Percentiles rank a stretch among this genome's conserved stretches.
Conservation (phyloP, 2,329 filamentous ascomycete species). For the Waltergamsia citrina region DNA sequence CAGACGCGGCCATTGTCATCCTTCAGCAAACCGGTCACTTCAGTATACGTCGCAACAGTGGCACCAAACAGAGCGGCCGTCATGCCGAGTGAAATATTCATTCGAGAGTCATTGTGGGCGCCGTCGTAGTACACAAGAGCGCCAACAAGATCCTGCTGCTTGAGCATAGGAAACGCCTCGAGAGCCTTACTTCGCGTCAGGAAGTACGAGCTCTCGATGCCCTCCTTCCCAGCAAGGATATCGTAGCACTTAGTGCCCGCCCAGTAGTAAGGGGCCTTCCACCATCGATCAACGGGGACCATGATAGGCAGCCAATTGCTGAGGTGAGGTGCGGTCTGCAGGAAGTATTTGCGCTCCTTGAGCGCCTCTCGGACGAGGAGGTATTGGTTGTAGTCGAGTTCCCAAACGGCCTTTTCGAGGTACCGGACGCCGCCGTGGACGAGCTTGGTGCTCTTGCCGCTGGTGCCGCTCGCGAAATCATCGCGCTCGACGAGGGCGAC, state of each 20-base stretch:
- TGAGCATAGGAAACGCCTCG: slow-evolving; percentile 83
- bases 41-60: slow-evolving; percentile 75
- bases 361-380: slow-evolving; percentile 62
- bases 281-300: slow-evolving; percentile 67
- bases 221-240: slow-evolving; percentile 74
- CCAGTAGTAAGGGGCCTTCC: slow-evolving; percentile 72
- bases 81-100: slow-evolving; percentile 85
- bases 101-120: slow-evolving; percentile 83
- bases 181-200: slow-evolving; percentile 77
- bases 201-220: slow-evolving; percentile 85
- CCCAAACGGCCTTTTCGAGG: slow-evolving; percentile 67
- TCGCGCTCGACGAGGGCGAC: slow-evolving; percentile 65
- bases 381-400: slow-evolving; percentile 66
- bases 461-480: slow-evolving; percentile 65
- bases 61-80: slow-evolving; percentile 81
- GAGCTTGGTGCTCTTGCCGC: slow-evolving; percentile 67
- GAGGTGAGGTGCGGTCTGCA: slow-evolving; percentile 66
- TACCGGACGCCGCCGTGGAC: slow-evolving; percentile 71
- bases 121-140: slow-evolving; percentile 88
- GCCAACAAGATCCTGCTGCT: slow-evolving; percentile 67
- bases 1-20: slow-evolving; percentile 63
- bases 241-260: slow-evolving; percentile 75
- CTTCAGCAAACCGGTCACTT: slow-evolving; percentile 70
- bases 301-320: slow-evolving; percentile 69
- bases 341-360: slow-evolving; percentile 65